phyloP scores from a whole-genome alignment of 768 basidiomycete genomes.

The Baorangia bicolor region DNA sequence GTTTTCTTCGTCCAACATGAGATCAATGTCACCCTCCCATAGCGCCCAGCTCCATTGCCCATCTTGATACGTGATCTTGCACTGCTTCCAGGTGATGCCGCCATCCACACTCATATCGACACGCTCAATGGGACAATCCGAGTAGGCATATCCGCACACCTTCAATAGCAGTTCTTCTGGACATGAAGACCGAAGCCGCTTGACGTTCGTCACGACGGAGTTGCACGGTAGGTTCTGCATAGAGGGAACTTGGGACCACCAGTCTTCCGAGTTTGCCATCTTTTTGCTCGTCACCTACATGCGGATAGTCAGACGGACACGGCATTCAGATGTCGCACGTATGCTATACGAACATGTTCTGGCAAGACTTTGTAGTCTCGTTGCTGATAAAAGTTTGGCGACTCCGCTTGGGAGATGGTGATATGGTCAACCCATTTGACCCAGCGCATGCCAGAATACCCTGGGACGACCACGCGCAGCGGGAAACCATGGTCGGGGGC shows the following conservation, averaged over 20 bases:
- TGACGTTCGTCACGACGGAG: constrained; percentile 47
- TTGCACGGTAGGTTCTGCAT: constrained; percentile 62
- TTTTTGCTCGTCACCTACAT: constrained; percentile 26
- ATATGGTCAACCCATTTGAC: constrained; percentile 75
- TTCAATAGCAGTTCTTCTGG: constrained; percentile 25
- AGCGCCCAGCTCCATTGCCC: constrained; percentile 75
- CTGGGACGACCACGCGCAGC: constrained; percentile 66
- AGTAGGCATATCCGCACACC: constrained; percentile 58
- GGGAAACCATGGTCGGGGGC: constrained; percentile 64
- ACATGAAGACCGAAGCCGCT: constrained; percentile 6
- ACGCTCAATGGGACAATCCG: constrained; percentile 43
- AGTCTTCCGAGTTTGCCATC: constrained; percentile 25
- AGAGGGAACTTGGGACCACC: constrained; percentile 57
- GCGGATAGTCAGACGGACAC: neutral
- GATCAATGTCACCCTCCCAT: constrained; percentile 55
- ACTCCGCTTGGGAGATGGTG: constrained; percentile 50
- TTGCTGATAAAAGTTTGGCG: constrained; percentile 70
- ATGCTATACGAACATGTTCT: constrained; percentile 40
- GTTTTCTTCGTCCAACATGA: constrained; percentile 23
- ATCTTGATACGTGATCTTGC: constrained; percentile 55
- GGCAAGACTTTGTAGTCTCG: constrained; percentile 68
- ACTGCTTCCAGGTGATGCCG: constrained; percentile 50
- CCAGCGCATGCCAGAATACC: constrained; percentile 68
- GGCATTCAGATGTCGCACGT: neutral
- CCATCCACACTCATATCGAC: constrained; percentile 55